A percentile compares a stretch with the other conserved stretches of the same genome.
Evolutionary conservation across 257 asterid species (phyloP).

Genomic region (Nicotiana attenuata): DNA sequence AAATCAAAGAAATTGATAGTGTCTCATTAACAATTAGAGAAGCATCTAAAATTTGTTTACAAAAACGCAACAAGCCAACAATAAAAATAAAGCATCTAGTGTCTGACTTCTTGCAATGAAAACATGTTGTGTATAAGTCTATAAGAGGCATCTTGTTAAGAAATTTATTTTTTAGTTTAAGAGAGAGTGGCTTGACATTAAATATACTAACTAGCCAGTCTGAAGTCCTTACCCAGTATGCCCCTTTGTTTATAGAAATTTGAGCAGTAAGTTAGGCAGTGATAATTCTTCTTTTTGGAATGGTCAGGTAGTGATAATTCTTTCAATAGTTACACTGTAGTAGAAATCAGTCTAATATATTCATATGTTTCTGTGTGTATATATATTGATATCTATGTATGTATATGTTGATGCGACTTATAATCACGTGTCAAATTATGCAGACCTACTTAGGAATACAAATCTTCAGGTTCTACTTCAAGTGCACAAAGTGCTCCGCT

Average conservation of each 20-base stretch:
- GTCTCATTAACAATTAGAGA: background rate
- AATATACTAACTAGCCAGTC: background rate
- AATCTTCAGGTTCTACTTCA: constrained; percentile 74
- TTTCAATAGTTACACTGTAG: background rate
- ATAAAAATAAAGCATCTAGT: background rate
- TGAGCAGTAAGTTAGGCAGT: background rate
- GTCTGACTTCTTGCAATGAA: background rate
- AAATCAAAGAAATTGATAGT: background rate
- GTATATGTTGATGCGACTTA: no score
- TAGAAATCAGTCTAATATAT: background rate
- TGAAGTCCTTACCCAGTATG: background rate
- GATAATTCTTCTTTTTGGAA: no score
- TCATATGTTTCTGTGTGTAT: background rate
- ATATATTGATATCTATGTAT: no score
- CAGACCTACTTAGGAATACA: constrained; percentile 78
- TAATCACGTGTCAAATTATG: no score
- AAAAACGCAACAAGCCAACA: background rate
- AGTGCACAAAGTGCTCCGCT: constrained; percentile 77
- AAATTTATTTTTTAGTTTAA: background rate
- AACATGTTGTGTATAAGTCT: background rate
- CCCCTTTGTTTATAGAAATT: background rate
- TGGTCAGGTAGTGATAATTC: background rate
- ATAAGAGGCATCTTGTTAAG: background rate
- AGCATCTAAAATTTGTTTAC: background rate
- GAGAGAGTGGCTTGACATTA: background rate